Percentiles rank a stretch among this genome's conserved stretches.
Evolutionary conservation across 2,329 filamentous ascomycete species (phyloP).

Genomic region (Microcyclosporella mali): DNA sequence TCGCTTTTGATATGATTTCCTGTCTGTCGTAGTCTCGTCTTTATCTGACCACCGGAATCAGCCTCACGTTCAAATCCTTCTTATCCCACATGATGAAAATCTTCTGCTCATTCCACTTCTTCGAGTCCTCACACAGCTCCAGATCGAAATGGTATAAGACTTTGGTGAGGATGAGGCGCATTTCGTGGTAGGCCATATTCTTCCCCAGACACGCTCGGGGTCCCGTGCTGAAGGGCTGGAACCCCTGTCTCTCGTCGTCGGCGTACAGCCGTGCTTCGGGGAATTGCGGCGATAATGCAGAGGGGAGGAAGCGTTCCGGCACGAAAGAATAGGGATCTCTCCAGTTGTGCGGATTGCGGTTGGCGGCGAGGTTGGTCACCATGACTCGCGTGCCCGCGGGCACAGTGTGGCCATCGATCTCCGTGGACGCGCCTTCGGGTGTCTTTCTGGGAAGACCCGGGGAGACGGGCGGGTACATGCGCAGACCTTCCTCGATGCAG

Average conservation of each 20-base stretch:
- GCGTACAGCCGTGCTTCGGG: conserved; percentile 18
- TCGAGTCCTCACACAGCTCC: conserved; percentile 17
- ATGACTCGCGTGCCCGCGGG: conserved; percentile 18
- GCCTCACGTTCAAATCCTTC: background rate
- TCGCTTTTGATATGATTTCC: too few relatives aligned
- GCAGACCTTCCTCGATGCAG: conserved; percentile 42
- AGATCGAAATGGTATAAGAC: conserved; percentile 37
- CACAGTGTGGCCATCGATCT: conserved; percentile 22
- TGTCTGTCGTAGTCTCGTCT: too few relatives aligned
- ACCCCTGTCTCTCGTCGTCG: conserved; percentile 23
- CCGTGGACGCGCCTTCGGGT: conserved; percentile 16
- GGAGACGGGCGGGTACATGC: conserved; percentile 43
- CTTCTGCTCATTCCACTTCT: conserved; percentile 12
- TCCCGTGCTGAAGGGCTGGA: conserved; percentile 32
- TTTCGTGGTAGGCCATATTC: conserved; percentile 35
- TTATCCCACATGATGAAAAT: conserved; percentile 3
- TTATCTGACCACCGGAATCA: background rate
- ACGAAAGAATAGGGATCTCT: conserved; percentile 23
- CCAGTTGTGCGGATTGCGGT: conserved; percentile 27
- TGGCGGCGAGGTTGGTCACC: conserved; percentile 19
- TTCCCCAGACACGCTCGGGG: conserved; percentile 35
- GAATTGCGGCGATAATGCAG: conserved; percentile 23
- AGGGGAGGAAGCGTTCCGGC: conserved; percentile 36
- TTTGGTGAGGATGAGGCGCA: conserved; percentile 33
- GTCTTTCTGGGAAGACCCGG: conserved; percentile 30